Evolutionary conservation across 1,284 basidiomycete genomes (phyloP), one percentile per base, ranked within the genome.

Genomic region (Heterobasidion occidentale): DNA sequence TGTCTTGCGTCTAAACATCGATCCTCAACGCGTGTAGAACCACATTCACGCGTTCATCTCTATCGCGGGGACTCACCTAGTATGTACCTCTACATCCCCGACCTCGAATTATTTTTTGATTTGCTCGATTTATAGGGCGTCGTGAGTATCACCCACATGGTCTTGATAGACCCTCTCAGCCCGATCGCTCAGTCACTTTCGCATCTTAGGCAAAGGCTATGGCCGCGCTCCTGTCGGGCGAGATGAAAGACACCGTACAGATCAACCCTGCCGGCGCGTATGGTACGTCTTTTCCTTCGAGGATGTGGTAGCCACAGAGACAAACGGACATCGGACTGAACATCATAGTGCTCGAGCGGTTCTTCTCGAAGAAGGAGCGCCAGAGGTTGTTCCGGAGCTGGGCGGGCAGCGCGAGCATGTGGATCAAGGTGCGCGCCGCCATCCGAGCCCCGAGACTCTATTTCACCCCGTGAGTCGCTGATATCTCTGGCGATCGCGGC

Each of bases 171-270:
- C 12, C n/a, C n/a, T n/a, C 20, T 19, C n/a, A 27, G 50, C 20
- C 48, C 46, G 12, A 6, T 20, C 27, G 5, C 27, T 27, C 27
- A 27, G 27, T 5, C 27, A 3, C 3, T 2, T 5, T 27, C 27
- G 27, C 27, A 27, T 27, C 27, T 34, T 12, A 91, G 90, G 76
- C 92, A 2, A 99, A 98, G 72, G 92, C 95, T 0, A 97, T 98
- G 92, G 77, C 94, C 0, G 95, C 96, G 3, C 93, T 98, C 68
- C 75, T 99, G 35, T 94, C 92, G 0, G 91, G 91, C 9, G 92
- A 93, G 65, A 98, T 98, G 95, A 87, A 88, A 69, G 93, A 98
- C 64, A 98, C 95, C 0, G 95, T 98, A 9, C 91, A 97, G 67
- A 78, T 94, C 68, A 89, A 93, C 64, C 91, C 92, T 14, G 89